Conservation (phyloP, 2,329 filamentous ascomycete genomes). For the Ilyonectria robusta region DNA sequence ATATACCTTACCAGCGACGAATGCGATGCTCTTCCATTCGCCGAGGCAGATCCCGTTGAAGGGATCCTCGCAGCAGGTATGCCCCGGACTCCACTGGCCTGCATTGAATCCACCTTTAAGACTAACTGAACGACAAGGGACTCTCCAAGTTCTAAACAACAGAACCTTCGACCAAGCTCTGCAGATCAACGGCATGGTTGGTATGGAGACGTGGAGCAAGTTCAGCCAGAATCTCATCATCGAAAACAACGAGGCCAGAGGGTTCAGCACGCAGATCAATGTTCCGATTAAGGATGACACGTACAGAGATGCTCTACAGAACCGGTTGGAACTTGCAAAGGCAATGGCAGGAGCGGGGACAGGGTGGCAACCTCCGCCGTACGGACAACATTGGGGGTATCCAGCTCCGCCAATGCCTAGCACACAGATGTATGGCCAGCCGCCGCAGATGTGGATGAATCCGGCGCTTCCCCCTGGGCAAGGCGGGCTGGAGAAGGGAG, state of each 20-base stretch:
- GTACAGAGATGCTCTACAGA: background rate
- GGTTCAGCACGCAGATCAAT: background rate
- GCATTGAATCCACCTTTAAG: no score
- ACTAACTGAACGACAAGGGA: no score
- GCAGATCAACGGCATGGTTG: background rate
- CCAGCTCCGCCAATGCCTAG: background rate
- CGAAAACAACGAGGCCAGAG: background rate
- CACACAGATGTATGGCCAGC: background rate
- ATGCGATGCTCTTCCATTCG: background rate
- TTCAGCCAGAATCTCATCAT: background rate
- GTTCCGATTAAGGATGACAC: background rate
- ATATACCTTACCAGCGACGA: no score
- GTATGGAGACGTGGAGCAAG: background rate
- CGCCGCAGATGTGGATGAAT: background rate
- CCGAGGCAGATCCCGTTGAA: background rate
- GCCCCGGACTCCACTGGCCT: background rate
- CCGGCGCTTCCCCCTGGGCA: background rate
- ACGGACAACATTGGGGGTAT: background rate
- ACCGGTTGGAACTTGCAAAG: background rate
- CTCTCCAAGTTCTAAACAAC: no score
- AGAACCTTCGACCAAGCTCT: no score
- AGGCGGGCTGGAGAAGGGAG: background rate
- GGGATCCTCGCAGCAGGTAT: background rate
- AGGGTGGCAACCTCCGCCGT: no score
- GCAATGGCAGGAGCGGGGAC: background rate